Evolutionary conservation across 2,329 filamentous ascomycete genomes (phyloP), one percentile per base, ranked within the genome.

Genomic region (Claviceps fusiformis): DNA sequence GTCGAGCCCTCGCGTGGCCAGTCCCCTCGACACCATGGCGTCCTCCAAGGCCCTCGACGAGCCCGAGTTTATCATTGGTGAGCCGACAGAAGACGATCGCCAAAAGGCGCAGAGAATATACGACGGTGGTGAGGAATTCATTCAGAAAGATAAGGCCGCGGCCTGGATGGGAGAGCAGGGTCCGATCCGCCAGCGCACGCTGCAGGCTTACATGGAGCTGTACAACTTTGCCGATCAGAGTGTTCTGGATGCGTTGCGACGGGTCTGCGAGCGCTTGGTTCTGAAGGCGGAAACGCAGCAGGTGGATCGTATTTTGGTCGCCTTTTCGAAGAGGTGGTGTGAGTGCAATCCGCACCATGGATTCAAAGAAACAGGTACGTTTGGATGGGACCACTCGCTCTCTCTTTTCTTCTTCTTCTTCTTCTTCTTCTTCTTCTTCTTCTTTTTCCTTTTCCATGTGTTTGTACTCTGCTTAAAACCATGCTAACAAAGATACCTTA

Each of bases 251-350:
- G 83, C 88, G 8, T 76, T 97, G 59, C 83, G 93, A 31, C 81
- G 85, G 57, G 77, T 98, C 31, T 98, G 93, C 68, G 81, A 81
- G 54, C 85, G 88, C 37, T 76, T 97, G 29, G 78, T 93, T 5
- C 76, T 98, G 56, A 87, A 88, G 61, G 93, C 88, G 45, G 93
- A 98, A 71, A 95, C 91, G 3, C 93, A 98, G 70, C 92, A 98
- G 69, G 89, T 98, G 24, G 93, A 98, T 67, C 86, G 93, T 39
- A 92, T 98, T 57, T 73, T 98, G 59, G 88, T 95, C 63, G 86
- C 87, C 24, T 92, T 97, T 63, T 89, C 93, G 3, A 83, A 82
- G 60, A 78, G 92, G 58, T 98, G 93, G 93, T 95, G 89, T 67
- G 81, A 87, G 61, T 96, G 91, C 75, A 98, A 98, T 66, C 82